phyloP scores from a whole-genome alignment of 495 filamentous ascomycete species.

The Lophiotrema nucula region DNA sequence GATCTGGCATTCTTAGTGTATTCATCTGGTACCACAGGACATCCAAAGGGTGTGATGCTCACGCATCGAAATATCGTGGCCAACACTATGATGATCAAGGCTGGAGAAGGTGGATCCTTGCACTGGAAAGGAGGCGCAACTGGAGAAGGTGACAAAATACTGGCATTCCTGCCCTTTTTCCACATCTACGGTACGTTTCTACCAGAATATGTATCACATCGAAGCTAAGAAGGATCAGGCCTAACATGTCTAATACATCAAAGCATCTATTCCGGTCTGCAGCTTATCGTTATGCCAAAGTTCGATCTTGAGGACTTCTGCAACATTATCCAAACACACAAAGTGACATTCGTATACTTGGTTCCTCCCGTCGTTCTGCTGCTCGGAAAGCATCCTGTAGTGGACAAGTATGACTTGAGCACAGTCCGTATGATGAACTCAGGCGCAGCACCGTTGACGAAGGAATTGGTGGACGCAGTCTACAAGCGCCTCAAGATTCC shows the following conservation, averaged over 20 bases:
- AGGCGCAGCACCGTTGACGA: constrained; percentile 83
- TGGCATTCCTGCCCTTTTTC: constrained; percentile 89
- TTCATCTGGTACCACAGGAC: constrained; percentile 84
- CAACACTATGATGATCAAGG: constrained; percentile 59
- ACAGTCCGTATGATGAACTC: constrained; percentile 81
- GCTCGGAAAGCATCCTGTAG: constrained; percentile 72
- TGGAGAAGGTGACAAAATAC: constrained; percentile 64
- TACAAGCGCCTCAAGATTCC: constrained; percentile 72
- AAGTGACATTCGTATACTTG: constrained; percentile 75
- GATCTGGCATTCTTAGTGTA: constrained; percentile 74
- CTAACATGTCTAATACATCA: constrained; percentile 61
- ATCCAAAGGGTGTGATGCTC: constrained; percentile 92
- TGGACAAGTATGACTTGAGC: constrained; percentile 76
- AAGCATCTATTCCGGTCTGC: constrained; percentile 64
- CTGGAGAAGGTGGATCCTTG: constrained; percentile 60
- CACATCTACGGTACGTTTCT: constrained; percentile 70
- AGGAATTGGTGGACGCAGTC: constrained; percentile 76
- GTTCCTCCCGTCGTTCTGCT: constrained; percentile 83
- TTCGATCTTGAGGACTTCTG: constrained; percentile 85
- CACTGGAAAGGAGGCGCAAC: constrained; percentile 59
- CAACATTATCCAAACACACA: constrained; percentile 66
- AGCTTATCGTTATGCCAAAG: constrained; percentile 72
- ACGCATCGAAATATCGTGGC: constrained; percentile 78
- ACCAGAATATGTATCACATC: neutral
- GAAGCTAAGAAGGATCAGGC: constrained; percentile 28